phyloP scores from a whole-genome alignment of 345 rosid genomes.

The Dimocarpus longan region DNA sequence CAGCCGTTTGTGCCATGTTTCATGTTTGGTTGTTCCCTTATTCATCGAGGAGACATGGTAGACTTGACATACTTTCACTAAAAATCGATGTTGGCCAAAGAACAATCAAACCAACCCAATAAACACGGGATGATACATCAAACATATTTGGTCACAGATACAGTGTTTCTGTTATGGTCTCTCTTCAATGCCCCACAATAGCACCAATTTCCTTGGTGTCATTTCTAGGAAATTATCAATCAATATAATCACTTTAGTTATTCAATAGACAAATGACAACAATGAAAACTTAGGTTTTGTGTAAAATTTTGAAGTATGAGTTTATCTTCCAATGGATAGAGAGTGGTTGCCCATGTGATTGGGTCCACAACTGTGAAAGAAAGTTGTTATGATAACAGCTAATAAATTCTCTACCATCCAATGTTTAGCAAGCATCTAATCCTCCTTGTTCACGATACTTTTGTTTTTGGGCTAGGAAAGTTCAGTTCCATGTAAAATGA shows the following conservation, averaged over 20 bases:
- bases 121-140: background rate
- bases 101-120: conserved; percentile 1
- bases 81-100: background rate
- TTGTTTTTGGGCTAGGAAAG: background rate
- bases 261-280: background rate
- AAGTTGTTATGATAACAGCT: background rate
- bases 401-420: conserved; percentile 1
- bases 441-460: background rate
- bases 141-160: background rate
- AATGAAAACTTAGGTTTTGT: background rate
- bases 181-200: background rate
- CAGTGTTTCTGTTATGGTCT: background rate
- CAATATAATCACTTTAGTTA: background rate
- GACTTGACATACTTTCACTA: background rate
- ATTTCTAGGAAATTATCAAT: background rate
- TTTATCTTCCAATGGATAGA: background rate
- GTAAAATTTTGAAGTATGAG: background rate
- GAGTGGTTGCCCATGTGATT: background rate
- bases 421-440: conserved; percentile 3
- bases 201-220: conserved; percentile 1
- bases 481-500: background rate
- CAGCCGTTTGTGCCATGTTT: background rate
- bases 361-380: conserved; percentile 8
- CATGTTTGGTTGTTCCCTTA: background rate
- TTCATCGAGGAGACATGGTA: background rate